Evolutionary conservation across 495 filamentous ascomycete genomes (phyloP).

Genomic region (Chaetomium fimeti): DNA sequence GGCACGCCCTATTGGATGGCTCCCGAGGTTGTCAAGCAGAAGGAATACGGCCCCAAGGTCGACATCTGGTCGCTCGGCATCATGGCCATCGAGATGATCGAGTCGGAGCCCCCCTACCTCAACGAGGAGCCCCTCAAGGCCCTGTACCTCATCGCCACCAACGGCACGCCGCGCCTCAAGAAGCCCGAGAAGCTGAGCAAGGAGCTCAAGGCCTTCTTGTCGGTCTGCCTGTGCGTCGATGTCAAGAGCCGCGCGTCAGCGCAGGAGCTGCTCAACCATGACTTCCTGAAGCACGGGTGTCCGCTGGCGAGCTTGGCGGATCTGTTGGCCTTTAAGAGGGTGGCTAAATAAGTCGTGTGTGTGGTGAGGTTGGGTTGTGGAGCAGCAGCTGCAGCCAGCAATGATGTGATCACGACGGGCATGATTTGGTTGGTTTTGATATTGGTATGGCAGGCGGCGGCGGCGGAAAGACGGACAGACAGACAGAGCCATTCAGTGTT

Average conservation of each 20-base stretch:
- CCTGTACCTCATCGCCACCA: constrained; percentile 94
- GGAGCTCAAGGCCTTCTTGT: constrained; percentile 93
- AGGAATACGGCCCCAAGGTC: constrained; percentile 96
- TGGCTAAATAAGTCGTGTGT: constrained; percentile 42
- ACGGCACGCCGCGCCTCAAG: constrained; percentile 94
- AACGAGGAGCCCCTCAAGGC: constrained; percentile 98
- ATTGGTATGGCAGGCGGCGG: neutral
- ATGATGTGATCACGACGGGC: neutral
- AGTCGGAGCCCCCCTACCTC: constrained; percentile 94
- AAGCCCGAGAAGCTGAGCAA: constrained; percentile 95
- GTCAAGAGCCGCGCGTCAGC: constrained; percentile 92
- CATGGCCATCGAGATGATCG: constrained; percentile 99
- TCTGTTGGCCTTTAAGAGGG: constrained; percentile 72
- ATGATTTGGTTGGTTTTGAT: constrained; percentile 3
- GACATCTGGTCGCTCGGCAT: constrained; percentile 99
- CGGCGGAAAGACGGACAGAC: neutral
- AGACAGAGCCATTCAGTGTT: neutral
- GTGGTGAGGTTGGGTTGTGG: neutral
- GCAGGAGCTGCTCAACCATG: constrained; percentile 76
- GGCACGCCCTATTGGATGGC: constrained; percentile 99
- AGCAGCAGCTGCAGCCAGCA: too few relatives aligned
- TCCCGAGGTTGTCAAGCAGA: constrained; percentile 97
- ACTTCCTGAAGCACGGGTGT: constrained; percentile 78
- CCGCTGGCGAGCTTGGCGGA: constrained; percentile 77
- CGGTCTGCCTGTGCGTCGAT: constrained; percentile 92